Percentiles rank a stretch among this genome's conserved stretches.
phyloP scores from a whole-genome alignment of 768 basidiomycete genomes.

The Hortiboletus campestris region DNA sequence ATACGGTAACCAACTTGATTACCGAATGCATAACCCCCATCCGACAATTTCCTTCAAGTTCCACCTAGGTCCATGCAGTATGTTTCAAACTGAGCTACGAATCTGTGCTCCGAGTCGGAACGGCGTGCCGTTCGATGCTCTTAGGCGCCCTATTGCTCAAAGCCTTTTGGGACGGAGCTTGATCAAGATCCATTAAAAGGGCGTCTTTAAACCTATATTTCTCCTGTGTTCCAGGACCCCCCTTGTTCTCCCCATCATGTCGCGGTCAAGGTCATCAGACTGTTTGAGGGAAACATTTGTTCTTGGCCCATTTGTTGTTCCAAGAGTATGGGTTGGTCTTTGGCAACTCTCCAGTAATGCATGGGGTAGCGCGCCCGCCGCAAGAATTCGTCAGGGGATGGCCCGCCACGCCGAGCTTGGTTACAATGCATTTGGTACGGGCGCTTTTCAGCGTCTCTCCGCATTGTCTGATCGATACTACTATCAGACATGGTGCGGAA shows the following conservation, averaged over 20 bases:
- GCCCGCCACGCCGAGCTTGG: slow-evolving; percentile 54
- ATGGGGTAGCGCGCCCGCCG: slow-evolving; percentile 73
- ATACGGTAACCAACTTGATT: slow-evolving; percentile 11
- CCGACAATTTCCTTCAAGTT: neutral
- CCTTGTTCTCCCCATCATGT: slow-evolving; percentile 20
- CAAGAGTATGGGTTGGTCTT: slow-evolving; percentile 73
- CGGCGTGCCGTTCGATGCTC: neutral
- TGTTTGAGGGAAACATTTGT: slow-evolving; percentile 43
- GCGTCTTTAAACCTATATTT: slow-evolving; percentile 4
- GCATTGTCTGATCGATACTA: slow-evolving; percentile 5
- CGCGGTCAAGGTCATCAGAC: slow-evolving; percentile 8
- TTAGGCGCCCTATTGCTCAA: slow-evolving; percentile 2
- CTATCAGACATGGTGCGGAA: slow-evolving; percentile 54
- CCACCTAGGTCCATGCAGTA: slow-evolving; percentile 1
- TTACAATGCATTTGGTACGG: slow-evolving; percentile 47
- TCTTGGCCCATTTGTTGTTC: slow-evolving; percentile 55
- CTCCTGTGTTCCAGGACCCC: slow-evolving; percentile 3
- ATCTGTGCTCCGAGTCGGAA: slow-evolving; percentile 11
- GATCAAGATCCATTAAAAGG: slow-evolving; percentile 26
- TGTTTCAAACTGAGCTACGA: slow-evolving; percentile 14
- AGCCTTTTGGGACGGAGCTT: slow-evolving; percentile 33
- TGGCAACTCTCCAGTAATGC: slow-evolving; percentile 88
- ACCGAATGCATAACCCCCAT: slow-evolving; percentile 13
- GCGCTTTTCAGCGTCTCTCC: slow-evolving; percentile 8
- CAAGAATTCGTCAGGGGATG: slow-evolving; percentile 69